phyloP scores from a whole-genome alignment of 352 stramenopile genomes.

The Pythium dissimile region DNA sequence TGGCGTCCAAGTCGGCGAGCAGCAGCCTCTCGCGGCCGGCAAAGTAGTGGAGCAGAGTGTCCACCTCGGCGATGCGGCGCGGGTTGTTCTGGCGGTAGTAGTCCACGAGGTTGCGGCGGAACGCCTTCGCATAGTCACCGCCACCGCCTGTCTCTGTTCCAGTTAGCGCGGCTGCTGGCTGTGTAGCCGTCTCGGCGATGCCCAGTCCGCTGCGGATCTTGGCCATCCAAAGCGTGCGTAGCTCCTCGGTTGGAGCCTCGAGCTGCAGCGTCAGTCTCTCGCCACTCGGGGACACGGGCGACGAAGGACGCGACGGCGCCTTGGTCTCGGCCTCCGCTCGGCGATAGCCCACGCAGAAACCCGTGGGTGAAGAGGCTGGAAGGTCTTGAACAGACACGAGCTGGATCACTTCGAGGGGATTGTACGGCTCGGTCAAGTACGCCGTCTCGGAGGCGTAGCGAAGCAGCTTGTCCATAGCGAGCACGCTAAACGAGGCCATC shows the following conservation, averaged over 20 bases:
- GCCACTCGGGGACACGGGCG: background rate
- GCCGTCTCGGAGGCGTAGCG: constrained; percentile 38
- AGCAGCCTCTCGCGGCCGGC: constrained; percentile 49
- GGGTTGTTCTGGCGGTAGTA: constrained; percentile 92
- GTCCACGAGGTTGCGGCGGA: constrained; percentile 57
- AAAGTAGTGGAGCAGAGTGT: constrained; percentile 62
- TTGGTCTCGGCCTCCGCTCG: background rate
- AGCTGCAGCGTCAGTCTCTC: constrained; percentile 27
- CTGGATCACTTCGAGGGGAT: constrained; percentile 30
- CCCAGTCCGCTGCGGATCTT: constrained; percentile 46
- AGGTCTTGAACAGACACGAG: constrained; percentile 21
- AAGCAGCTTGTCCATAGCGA: constrained; percentile 54
- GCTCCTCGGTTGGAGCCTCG: constrained; percentile 31
- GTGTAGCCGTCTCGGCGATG: constrained; percentile 7
- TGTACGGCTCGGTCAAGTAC: constrained; percentile 36
- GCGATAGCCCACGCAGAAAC: constrained; percentile 6
- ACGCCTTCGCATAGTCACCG: background rate
- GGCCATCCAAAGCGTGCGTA: constrained; percentile 51
- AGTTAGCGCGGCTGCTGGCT: background rate
- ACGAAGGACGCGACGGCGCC: background rate
- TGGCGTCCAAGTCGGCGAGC: constrained; percentile 55
- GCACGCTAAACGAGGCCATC: constrained; percentile 43
- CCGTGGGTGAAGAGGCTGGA: background rate
- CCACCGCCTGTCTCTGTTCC: background rate
- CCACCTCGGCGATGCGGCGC: constrained; percentile 83